Evolutionary conservation across 1,284 basidiomycete species (phyloP).

Genomic region (Ceratobasidium sp.): DNA sequence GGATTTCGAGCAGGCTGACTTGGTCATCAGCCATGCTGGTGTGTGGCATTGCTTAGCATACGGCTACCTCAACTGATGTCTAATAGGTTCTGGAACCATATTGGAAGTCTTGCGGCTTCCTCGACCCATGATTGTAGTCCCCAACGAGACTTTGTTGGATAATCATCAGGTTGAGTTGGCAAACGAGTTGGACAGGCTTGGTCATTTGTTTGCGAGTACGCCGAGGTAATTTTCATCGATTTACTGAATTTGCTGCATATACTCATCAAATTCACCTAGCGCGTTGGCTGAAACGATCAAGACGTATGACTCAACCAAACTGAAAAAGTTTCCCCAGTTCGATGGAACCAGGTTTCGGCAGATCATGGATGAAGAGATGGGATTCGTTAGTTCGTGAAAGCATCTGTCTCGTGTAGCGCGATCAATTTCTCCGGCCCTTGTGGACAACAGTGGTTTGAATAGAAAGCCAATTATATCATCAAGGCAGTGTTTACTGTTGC

Average conservation of each 20-base stretch:
- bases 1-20: slow-evolving; percentile 70
- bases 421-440: not conserved
- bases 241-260: slow-evolving; percentile 17
- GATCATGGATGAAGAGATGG: slow-evolving; percentile 77
- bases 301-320: slow-evolving; percentile 55
- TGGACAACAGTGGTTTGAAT: not conserved
- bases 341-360: slow-evolving; percentile 68
- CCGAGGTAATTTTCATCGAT: slow-evolving; percentile 59
- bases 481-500: slow-evolving; percentile 31
- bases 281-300: slow-evolving; percentile 61
- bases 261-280: slow-evolving; percentile 51
- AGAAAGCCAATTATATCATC: slow-evolving; percentile 20
- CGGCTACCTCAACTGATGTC: not conserved
- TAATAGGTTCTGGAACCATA: slow-evolving; percentile 91
- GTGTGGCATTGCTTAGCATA: slow-evolving; percentile 45
- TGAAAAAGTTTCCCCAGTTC: slow-evolving; percentile 70
- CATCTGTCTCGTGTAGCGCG: too few species aligned
- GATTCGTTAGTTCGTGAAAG: slow-evolving; percentile 53
- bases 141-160: slow-evolving; percentile 88
- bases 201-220: slow-evolving; percentile 69
- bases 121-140: slow-evolving; percentile 85
- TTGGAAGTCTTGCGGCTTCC: slow-evolving; percentile 80
- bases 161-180: slow-evolving; percentile 95
- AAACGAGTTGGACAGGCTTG: slow-evolving; percentile 65
- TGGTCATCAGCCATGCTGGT: slow-evolving; percentile 95